Conservation (phyloP, 257 asterid genomes). For the Fraxinus anomala region DNA sequence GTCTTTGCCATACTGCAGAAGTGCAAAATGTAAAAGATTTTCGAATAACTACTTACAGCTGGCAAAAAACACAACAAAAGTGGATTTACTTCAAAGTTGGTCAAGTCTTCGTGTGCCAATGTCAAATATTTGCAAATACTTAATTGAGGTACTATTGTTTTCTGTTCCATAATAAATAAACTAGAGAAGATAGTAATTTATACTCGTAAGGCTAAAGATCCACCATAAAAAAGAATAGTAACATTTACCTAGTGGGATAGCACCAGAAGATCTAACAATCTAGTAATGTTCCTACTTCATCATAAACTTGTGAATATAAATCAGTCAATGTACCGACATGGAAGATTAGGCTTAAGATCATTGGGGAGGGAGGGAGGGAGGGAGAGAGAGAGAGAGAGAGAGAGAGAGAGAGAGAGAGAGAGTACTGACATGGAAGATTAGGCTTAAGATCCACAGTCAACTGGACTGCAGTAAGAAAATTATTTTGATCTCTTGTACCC, state of each 20-base stretch:
- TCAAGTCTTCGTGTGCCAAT: not conserved
- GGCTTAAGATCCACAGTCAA: slow-evolving; percentile 94
- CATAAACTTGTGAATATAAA: too few relatives aligned
- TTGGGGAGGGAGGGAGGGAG: not conserved
- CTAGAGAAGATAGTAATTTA: too few relatives aligned
- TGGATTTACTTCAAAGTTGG: not conserved
- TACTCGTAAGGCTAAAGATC: too few relatives aligned
- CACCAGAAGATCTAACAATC: too few relatives aligned
- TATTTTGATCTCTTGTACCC: slow-evolving; percentile 66
- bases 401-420: slow-evolving; percentile 13
- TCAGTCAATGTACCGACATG: too few relatives aligned
- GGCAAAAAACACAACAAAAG: not conserved
- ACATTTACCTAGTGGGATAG: too few relatives aligned
- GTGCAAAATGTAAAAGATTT: not conserved
- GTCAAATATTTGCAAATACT: not conserved
- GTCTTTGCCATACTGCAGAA: too few relatives aligned
- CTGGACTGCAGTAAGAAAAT: slow-evolving; percentile 66
- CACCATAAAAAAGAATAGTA: too few relatives aligned
- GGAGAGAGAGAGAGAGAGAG: slow-evolving; percentile 4
- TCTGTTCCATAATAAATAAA: too few relatives aligned
- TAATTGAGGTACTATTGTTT: too few relatives aligned
- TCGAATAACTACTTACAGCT: not conserved
- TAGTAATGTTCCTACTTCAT: too few relatives aligned
- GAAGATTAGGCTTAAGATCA: not conserved
- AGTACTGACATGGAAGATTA: slow-evolving; percentile 71